Evolutionary conservation across 345 rosid species (phyloP).

Genomic region (Fremontodendron californicum): DNA sequence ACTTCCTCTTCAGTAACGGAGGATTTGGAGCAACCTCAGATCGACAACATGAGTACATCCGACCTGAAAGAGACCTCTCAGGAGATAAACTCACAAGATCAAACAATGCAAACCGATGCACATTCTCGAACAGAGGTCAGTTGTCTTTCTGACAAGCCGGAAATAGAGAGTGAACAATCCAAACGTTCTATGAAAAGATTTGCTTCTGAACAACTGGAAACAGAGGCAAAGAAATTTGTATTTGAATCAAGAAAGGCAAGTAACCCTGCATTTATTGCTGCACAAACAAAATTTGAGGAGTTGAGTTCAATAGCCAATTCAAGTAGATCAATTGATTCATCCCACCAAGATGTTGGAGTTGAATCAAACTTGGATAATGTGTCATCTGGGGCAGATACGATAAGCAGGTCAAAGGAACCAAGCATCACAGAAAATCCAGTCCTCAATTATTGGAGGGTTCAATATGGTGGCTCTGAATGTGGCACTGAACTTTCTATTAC

Average conservation of each 20-base stretch:
- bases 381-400: constrained; percentile 27
- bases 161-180: constrained; percentile 48
- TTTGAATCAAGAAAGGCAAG: constrained; percentile 49
- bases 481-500: constrained; percentile 88
- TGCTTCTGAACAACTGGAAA: constrained; percentile 48
- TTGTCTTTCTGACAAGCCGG: constrained; percentile 30
- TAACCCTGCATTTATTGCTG: constrained; percentile 65
- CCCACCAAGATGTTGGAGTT: constrained; percentile 37
- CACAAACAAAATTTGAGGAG: constrained; percentile 79
- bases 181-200: constrained; percentile 54
- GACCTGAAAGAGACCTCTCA: constrained; percentile 35
- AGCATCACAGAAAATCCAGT: constrained; percentile 1
- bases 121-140: constrained; percentile 25
- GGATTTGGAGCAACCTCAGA: constrained; percentile 34
- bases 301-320: constrained; percentile 45
- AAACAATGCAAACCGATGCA: constrained; percentile 25
- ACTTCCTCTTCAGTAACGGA: constrained; percentile 23
- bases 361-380: constrained; percentile 35
- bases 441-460: constrained; percentile 25
- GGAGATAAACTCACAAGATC: constrained; percentile 35
- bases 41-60: constrained; percentile 30
- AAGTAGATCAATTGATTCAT: constrained; percentile 28
- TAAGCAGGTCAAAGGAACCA: constrained; percentile 8
- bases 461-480: constrained; percentile 69
- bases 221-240: constrained; percentile 38